These are phyloP conservation scores for Simmondsia chinensis DNA, from an alignment of 148 eudicot genomes.

Conservation along the genomic window DNA sequence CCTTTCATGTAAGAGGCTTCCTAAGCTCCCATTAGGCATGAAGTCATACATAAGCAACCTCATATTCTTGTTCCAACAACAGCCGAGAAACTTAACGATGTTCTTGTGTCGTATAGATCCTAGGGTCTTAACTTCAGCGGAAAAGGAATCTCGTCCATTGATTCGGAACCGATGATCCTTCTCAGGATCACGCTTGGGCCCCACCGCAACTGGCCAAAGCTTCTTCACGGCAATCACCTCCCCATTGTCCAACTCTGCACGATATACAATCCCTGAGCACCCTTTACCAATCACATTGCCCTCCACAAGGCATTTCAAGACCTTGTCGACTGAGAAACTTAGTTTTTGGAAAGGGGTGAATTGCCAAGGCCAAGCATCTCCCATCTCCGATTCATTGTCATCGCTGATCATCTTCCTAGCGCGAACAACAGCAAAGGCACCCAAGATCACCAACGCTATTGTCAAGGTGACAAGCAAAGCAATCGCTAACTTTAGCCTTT, in stretches of 20 bases:
- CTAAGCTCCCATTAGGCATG: slow-evolving; percentile 95
- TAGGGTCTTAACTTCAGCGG: slow-evolving; percentile 71
- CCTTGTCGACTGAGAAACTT: slow-evolving; percentile 48
- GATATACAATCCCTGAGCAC: slow-evolving; percentile 71
- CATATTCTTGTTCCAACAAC: slow-evolving; percentile 65
- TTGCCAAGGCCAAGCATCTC: slow-evolving; percentile 57
- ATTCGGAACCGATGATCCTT: slow-evolving; percentile 21
- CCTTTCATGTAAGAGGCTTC: slow-evolving; percentile 52
- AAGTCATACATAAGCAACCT: slow-evolving; percentile 78
- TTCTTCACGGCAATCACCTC: slow-evolving; percentile 79
- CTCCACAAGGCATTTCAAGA: slow-evolving; percentile 49
- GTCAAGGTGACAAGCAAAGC: slow-evolving; percentile 33
- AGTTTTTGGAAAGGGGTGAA: slow-evolving; percentile 84
- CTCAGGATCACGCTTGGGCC: slow-evolving; percentile 17
- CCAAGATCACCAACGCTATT: slow-evolving; percentile 40
- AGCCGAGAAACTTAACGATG: slow-evolving; percentile 74
- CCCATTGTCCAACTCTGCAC: slow-evolving; percentile 50
- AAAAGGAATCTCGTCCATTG: slow-evolving; percentile 62
- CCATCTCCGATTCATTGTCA: slow-evolving; percentile 54
- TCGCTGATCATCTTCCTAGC: slow-evolving; percentile 28
- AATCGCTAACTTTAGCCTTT: slow-evolving; percentile 41
- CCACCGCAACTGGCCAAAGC: slow-evolving; percentile 51
- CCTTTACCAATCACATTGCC: slow-evolving; percentile 75
- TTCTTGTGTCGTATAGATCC: slow-evolving; percentile 85
- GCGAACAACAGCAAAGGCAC: slow-evolving; percentile 35